These are phyloP conservation scores for Aspergillus sp. DNA, from an alignment of 2,329 filamentous ascomycete genomes.

Conservation along the genomic window DNA sequence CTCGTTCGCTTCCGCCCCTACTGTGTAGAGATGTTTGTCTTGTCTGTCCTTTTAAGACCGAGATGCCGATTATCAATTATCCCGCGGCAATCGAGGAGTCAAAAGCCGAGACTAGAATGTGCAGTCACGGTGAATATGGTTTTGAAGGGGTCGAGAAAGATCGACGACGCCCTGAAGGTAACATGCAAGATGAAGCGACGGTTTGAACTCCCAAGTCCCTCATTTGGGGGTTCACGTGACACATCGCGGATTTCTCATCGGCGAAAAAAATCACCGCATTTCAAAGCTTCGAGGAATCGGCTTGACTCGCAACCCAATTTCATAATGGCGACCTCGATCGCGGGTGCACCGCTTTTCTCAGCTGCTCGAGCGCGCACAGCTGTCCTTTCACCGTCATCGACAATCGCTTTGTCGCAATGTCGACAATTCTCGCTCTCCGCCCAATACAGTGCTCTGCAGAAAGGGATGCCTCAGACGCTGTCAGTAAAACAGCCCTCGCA, in stretches of 20 bases:
- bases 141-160: background rate
- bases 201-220: background rate
- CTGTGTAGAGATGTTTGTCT: background rate
- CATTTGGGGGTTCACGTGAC: conserved; percentile 11
- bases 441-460: conserved; percentile 17
- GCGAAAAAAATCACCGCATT: conserved; percentile 4
- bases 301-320: background rate
- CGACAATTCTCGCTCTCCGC: conserved; percentile 37
- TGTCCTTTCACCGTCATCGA: conserved; percentile 14
- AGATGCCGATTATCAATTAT: background rate
- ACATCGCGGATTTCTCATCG: conserved; percentile 6
- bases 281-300: conserved; percentile 10
- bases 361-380: conserved; percentile 17
- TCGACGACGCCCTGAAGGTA: conserved; percentile 6
- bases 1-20: background rate
- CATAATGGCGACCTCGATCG: conserved; percentile 36
- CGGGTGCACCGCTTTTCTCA: conserved; percentile 22
- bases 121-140: background rate
- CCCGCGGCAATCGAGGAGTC: background rate
- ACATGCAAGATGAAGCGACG: background rate
- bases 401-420: conserved; percentile 25
- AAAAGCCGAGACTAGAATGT: background rate
- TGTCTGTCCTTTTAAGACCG: background rate
- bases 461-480: conserved; percentile 22
- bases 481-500: conserved; percentile 32